Conservation (phyloP, 805 yeast species). For the Ascoidea tarda region DNA sequence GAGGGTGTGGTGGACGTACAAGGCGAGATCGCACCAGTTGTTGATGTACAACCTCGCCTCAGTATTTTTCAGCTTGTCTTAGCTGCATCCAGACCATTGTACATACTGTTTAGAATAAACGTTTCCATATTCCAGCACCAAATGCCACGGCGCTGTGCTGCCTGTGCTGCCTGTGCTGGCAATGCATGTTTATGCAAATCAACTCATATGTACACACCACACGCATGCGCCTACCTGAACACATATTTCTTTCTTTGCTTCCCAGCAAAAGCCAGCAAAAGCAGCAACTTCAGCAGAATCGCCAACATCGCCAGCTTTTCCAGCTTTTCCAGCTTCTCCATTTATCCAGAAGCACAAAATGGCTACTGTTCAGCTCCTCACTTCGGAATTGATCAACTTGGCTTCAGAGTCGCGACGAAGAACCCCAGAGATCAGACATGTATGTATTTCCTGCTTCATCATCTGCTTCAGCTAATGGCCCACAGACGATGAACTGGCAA, state of each 20-base stretch:
- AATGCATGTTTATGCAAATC: not conserved
- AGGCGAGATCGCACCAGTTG: too few relatives aligned
- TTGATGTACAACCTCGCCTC: too few relatives aligned
- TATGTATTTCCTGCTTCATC: conserved; percentile 20
- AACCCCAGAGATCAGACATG: conserved; percentile 45
- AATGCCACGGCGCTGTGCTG: not conserved
- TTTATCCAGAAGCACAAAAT: conserved; percentile 13
- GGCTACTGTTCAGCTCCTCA: conserved; percentile 34
- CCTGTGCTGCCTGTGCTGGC: conserved; percentile 3
- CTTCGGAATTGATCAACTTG: conserved; percentile 43
- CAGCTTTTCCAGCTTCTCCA: not conserved
- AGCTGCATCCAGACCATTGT: not conserved
- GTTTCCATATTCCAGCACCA: not conserved
- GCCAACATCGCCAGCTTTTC: not conserved
- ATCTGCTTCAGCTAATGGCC: conserved; percentile 14
- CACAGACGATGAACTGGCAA: conserved; percentile 9
- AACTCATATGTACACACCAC: not conserved
- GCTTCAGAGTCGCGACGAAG: conserved; percentile 61
- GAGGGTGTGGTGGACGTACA: too few relatives aligned
- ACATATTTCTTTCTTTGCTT: conserved; percentile 3
- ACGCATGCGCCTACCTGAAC: not conserved
- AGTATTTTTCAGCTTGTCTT: too few relatives aligned
- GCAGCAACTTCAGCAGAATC: conserved; percentile 4
- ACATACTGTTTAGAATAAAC: not conserved
- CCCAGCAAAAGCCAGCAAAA: not conserved